Conservation (phyloP, 768 basidiomycete species). For the Boletus tomentosulus region DNA sequence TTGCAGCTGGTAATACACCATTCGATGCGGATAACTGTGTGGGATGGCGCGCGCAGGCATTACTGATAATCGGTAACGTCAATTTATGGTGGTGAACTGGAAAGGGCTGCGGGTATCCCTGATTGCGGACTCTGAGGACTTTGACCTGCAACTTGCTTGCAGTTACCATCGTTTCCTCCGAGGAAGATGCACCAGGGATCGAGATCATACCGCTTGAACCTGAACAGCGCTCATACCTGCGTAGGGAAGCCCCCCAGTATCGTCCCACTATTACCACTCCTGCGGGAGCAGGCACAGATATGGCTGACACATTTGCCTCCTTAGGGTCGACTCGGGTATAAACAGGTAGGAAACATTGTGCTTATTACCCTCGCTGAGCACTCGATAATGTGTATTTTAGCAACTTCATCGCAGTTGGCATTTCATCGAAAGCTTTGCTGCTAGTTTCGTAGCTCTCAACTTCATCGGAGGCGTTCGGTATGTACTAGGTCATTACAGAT, state of each 20-base stretch:
- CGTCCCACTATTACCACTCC: slow-evolving; percentile 40
- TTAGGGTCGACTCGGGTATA: slow-evolving; percentile 74
- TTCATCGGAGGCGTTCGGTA: slow-evolving; percentile 87
- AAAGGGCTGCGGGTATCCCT: slow-evolving; percentile 90
- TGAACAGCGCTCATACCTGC: slow-evolving; percentile 97
- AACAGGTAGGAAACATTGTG: slow-evolving; percentile 47
- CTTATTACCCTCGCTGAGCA: slow-evolving; percentile 1
- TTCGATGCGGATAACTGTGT: slow-evolving; percentile 28
- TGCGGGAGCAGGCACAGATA: slow-evolving; percentile 34
- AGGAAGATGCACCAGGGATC: slow-evolving; percentile 53
- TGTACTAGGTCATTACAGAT: slow-evolving; percentile 2
- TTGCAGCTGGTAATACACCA: slow-evolving; percentile 53
- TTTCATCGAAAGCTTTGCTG: slow-evolving; percentile 79
- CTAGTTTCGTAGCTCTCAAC: slow-evolving; percentile 85
- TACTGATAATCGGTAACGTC: slow-evolving; percentile 68
- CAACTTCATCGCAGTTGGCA: slow-evolving; percentile 86
- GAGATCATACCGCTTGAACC: slow-evolving; percentile 98
- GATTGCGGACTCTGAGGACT: slow-evolving; percentile 31
- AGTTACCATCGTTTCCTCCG: slow-evolving; percentile 1
- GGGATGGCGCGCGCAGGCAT: slow-evolving; percentile 28
- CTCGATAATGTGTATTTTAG: slow-evolving; percentile 35
- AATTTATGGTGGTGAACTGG: slow-evolving; percentile 60
- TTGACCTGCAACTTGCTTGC: slow-evolving; percentile 7
- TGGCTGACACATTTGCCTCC: slow-evolving; percentile 46
- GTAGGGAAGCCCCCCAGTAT: slow-evolving; percentile 90